These are phyloP conservation scores for Colletotrichum sp. DNA, from an alignment of 2,329 filamentous ascomycete species.

Conservation along the genomic window DNA sequence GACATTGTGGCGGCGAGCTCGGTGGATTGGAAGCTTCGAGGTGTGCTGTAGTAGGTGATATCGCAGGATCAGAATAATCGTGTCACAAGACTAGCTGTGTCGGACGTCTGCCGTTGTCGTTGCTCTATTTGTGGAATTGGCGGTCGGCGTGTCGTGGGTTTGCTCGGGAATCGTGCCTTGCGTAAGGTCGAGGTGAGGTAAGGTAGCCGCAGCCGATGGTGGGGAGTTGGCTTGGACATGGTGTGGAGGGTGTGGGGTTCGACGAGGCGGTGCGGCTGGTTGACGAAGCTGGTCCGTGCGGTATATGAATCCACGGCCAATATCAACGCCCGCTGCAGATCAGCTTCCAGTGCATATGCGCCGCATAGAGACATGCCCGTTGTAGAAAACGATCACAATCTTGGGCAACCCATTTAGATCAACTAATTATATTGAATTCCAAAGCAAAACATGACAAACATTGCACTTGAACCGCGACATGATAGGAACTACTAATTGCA, in stretches of 20 bases:
- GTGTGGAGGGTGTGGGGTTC: constrained; percentile 20
- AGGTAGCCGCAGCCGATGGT: constrained; percentile 19
- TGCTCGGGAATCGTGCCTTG: not conserved
- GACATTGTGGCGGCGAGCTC: constrained; percentile 52
- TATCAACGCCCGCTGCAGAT: not conserved
- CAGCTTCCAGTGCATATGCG: not conserved
- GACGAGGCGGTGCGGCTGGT: constrained; percentile 16
- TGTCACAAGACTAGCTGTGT: not conserved
- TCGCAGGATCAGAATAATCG: not conserved
- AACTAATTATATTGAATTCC: constrained; percentile 2
- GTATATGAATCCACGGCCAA: not conserved
- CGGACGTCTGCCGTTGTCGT: not conserved
- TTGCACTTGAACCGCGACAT: not conserved
- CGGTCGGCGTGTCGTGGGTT: not conserved
- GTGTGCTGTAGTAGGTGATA: not conserved
- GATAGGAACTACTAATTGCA: constrained; percentile 18
- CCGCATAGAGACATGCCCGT: not conserved
- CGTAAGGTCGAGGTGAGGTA: constrained; percentile 14
- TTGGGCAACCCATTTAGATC: not conserved
- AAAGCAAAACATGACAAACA: not conserved
- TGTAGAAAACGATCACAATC: not conserved
- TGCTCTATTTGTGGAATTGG: not conserved
- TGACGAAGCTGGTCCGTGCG: not conserved
- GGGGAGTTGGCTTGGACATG: constrained; percentile 2
- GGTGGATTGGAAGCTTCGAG: not conserved